Conservation (phyloP, 495 filamentous ascomycete genomes). For the Penicillium manginii region DNA sequence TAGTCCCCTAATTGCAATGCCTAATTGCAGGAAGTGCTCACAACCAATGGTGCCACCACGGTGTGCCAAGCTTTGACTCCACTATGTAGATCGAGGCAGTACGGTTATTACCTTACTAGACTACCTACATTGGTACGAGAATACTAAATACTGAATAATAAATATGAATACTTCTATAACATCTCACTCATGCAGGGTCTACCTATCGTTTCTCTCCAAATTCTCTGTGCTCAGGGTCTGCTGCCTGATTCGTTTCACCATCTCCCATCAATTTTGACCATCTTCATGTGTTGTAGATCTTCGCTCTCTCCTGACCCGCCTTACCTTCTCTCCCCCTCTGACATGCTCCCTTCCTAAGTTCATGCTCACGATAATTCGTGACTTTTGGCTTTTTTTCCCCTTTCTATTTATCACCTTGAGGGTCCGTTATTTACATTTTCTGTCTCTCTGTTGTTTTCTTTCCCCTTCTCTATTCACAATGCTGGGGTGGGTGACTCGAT, state of each 20-base stretch:
- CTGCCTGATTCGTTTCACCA: conserved; percentile 1
- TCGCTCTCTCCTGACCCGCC: background rate
- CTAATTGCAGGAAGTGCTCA: background rate
- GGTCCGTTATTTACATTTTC: background rate
- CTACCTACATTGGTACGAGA: no score
- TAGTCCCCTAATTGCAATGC: no score
- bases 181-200: conserved; percentile 1
- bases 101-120: no score
- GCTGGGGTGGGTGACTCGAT: conserved; percentile 38
- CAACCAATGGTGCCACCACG: conserved; percentile 8
- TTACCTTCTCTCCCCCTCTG: background rate
- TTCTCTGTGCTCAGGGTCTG: background rate
- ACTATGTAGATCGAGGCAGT: background rate
- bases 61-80: conserved; percentile 22
- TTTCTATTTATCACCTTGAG: background rate
- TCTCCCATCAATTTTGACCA: no score
- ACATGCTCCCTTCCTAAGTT: background rate
- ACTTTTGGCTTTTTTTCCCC: background rate
- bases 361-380: background rate
- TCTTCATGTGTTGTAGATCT: background rate
- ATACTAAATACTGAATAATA: no score
- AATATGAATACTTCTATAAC: conserved; percentile 1
- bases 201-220: background rate
- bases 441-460: background rate
- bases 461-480: conserved; percentile 16